Conservation (phyloP, 768 basidiomycete genomes). For the Amanita polypyramis region DNA sequence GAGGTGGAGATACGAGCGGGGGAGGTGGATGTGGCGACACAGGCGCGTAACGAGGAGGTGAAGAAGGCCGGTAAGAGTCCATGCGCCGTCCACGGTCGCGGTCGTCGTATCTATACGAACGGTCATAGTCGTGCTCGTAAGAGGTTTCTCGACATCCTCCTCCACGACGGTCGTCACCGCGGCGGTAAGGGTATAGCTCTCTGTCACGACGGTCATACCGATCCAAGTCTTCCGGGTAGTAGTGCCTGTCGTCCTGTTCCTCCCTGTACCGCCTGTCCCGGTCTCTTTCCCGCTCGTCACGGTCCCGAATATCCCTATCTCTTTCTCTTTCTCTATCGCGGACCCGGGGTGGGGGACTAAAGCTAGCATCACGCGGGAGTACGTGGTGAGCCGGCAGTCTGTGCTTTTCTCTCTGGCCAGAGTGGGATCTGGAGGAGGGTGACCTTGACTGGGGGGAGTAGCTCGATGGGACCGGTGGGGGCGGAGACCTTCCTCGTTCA, state of each 20-base stretch:
- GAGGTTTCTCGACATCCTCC: conserved; percentile 21
- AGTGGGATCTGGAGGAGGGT: conserved; percentile 19
- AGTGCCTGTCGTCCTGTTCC: conserved; percentile 16
- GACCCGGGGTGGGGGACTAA: conserved; percentile 23
- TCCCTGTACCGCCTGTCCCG: conserved; percentile 12
- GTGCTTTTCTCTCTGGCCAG: conserved; percentile 26
- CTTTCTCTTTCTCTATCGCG: conserved; percentile 20
- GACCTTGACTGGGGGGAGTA: conserved; percentile 16
- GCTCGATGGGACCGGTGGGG: conserved; percentile 23
- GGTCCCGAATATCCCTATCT: conserved; percentile 18
- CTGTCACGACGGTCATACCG: conserved; percentile 19
- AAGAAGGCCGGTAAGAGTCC: conserved; percentile 15
- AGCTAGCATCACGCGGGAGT: conserved; percentile 16
- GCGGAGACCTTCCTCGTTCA: conserved; percentile 15
- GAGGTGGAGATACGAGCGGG: conserved; percentile 11
- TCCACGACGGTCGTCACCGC: conserved; percentile 25
- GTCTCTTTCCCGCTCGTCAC: conserved; percentile 12
- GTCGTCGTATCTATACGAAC: conserved; percentile 10
- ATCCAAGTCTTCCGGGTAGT: conserved; percentile 12
- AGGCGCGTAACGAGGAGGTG: conserved; percentile 10
- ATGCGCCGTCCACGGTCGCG: conserved; percentile 15
- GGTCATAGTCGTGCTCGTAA: conserved; percentile 7
- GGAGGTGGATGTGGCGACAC: conserved; percentile 13
- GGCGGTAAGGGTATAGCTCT: conserved; percentile 10
- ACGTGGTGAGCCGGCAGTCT: conserved; percentile 29